Evolutionary conservation across 305 asterid genomes (phyloP).

Genomic region (Fraxinus sp.): DNA sequence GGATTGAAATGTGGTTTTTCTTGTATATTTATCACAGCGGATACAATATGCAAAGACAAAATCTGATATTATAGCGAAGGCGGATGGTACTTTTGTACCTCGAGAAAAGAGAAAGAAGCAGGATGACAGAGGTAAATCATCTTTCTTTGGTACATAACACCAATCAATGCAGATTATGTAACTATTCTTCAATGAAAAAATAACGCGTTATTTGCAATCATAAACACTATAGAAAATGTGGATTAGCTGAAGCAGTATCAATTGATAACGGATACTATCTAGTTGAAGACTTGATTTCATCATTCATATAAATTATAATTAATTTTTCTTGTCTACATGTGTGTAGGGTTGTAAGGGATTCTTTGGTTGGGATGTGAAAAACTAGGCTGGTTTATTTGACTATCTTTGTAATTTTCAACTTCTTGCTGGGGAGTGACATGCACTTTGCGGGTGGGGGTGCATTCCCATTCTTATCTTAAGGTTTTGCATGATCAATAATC

Average conservation of each 20-base stretch:
- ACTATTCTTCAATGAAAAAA: background rate
- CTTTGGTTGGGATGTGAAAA: background rate
- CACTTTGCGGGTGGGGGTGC: background rate
- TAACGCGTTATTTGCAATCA: background rate
- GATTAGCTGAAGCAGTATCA: background rate
- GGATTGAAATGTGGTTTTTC: background rate
- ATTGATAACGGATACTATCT: background rate
- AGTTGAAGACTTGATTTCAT: background rate
- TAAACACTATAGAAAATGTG: background rate
- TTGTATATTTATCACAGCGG: constrained; percentile 46
- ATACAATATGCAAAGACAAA: constrained; percentile 95
- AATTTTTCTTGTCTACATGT: background rate
- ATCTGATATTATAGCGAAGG: constrained; percentile 84
- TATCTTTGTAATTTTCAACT: background rate
- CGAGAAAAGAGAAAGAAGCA: constrained; percentile 92
- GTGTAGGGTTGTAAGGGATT: background rate
- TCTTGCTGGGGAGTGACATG: background rate
- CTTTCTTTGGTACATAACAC: constrained; percentile 10
- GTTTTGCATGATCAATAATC: background rate
- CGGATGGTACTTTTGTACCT: constrained; percentile 93
- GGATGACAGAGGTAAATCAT: constrained; percentile 74
- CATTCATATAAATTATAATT: background rate
- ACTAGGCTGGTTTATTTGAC: background rate
- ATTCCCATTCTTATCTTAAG: background rate
- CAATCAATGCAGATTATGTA: background rate